These are phyloP conservation scores for Rutstroemia sp. DNA, from an alignment of 2,329 filamentous ascomycete genomes.

Conservation along the genomic window DNA sequence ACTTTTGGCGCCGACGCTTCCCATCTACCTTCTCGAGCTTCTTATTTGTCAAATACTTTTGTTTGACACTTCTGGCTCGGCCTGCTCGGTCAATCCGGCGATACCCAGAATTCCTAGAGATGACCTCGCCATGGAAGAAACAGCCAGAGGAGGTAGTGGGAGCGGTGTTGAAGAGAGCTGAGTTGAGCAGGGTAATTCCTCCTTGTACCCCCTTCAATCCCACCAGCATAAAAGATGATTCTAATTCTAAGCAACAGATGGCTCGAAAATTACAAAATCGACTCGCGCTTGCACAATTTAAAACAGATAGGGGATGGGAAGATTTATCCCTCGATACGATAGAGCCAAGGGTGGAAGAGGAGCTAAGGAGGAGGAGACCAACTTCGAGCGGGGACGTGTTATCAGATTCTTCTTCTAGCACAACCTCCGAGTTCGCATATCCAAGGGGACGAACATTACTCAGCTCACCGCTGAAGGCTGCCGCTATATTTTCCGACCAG, in stretches of 20 bases:
- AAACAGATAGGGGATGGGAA: slow-evolving; percentile 93
- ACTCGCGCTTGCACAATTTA: slow-evolving; percentile 91
- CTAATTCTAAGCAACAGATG: slow-evolving; percentile 55
- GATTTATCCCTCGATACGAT: slow-evolving; percentile 79
- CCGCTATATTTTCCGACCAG: slow-evolving; percentile 73
- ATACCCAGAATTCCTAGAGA: slow-evolving; percentile 22
- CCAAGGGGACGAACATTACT: slow-evolving; percentile 49
- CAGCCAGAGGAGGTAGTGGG: slow-evolving; percentile 59
- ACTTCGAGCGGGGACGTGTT: slow-evolving; percentile 62
- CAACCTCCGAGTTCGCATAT: slow-evolving; percentile 69
- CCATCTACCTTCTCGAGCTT: slow-evolving; percentile 4
- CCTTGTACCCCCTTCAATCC: slow-evolving; percentile 6
- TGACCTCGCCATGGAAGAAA: slow-evolving; percentile 56
- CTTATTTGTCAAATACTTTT: neutral
- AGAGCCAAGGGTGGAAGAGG: slow-evolving; percentile 75
- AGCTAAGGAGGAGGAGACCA: slow-evolving; percentile 60
- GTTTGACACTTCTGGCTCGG: neutral
- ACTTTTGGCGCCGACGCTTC: slow-evolving; percentile 14
- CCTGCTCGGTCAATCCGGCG: neutral
- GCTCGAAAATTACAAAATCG: slow-evolving; percentile 88
- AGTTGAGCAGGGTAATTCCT: slow-evolving; percentile 64
- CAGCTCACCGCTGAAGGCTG: slow-evolving; percentile 79
- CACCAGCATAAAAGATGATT: slow-evolving; percentile 3
- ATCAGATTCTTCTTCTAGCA: slow-evolving; percentile 76
- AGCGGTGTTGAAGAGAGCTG: slow-evolving; percentile 63